Base-by-base conservation (phyloP, 2,329 filamentous ascomycete genomes). In the Mariannaea elegans region DNA sequence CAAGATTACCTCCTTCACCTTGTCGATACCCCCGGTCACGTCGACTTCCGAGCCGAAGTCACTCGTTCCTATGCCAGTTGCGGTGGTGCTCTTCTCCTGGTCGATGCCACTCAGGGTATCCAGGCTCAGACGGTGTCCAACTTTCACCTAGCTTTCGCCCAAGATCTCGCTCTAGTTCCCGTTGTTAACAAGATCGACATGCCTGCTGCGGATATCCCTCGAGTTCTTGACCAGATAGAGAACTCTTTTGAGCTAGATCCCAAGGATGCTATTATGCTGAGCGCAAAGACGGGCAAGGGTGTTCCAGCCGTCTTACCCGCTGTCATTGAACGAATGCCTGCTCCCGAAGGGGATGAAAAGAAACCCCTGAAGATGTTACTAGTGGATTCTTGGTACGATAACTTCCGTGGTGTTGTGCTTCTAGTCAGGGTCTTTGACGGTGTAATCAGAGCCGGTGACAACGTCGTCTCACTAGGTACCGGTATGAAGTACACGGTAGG, bases 81-180 rank as follows among this genome's bases (percentile, higher is more conserved):
- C 75, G 94, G 94, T 64, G 96, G 95, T 49, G 94, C 95, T 1
- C 76, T 99, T 61, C 83, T 99, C 51, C 86, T 99, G 2, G 94
- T 99, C 3, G 95, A 99, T 82, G 95, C 94, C 7, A 97, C 92
- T 68, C 95, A 99, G 78, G 95, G 95, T 44, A 89, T 99, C 2
- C 95, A 99, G 79, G 95, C 95, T 5, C 95, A 99, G 81, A 99
- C 95, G 0, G 95, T 99, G 8, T 95, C 95, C 62, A 99, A 99
- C 77, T 99, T 99, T 79, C 97, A 98, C 75, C 87, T 98, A 21
- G 95, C 95, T 7, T 99, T 99, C 77, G 89, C 94, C 2, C 93
- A 98, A 75, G 92, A 93, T 14, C 80, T 99, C 50, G 84, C 88
- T 19, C 85, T 99, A 62, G 87, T 99, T 3, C 95, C 95, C 0